A percentile compares a stretch with the other conserved stretches of the same genome.
Conservation (phyloP, 129 eudicot genomes). For the Arctium lappa region DNA sequence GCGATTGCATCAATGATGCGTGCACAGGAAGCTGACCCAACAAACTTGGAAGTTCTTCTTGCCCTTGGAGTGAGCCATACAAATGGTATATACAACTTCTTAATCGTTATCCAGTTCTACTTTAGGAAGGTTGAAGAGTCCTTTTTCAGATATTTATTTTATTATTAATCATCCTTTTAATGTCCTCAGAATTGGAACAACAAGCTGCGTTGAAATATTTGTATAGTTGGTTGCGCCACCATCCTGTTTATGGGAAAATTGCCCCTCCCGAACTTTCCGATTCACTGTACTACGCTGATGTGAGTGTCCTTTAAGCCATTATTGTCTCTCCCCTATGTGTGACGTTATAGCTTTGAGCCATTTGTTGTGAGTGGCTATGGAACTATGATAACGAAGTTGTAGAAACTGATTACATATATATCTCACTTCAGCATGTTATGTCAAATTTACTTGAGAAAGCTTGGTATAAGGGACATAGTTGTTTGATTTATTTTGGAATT, state of each 20-base stretch:
- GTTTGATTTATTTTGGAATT: background rate
- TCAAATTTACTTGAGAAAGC: background rate
- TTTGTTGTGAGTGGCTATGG: background rate
- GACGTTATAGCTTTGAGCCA: background rate
- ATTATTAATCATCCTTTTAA: background rate
- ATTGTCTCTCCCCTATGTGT: background rate
- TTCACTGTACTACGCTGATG: constrained; percentile 83
- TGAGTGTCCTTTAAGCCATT: constrained; percentile 28
- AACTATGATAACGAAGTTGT: background rate
- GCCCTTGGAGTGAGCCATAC: constrained; percentile 99
- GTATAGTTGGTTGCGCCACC: constrained; percentile 83
- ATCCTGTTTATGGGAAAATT: constrained; percentile 72
- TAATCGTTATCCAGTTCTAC: background rate
- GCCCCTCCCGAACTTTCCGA: constrained; percentile 62
- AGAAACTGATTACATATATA: background rate
- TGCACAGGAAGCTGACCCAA: constrained; percentile 87
- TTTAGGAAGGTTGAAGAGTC: background rate
- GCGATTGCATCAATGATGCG: constrained; percentile 96
- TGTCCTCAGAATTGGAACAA: constrained; percentile 81
- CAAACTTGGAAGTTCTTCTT: constrained; percentile 94
- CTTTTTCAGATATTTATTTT: background rate
- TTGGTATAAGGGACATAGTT: background rate
- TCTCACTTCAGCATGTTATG: background rate
- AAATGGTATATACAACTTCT: constrained; percentile 48
- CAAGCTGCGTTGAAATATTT: constrained; percentile 86